Base-by-base conservation (phyloP, 176 grass and related monocot genomes). In the Poa annua region DNA sequence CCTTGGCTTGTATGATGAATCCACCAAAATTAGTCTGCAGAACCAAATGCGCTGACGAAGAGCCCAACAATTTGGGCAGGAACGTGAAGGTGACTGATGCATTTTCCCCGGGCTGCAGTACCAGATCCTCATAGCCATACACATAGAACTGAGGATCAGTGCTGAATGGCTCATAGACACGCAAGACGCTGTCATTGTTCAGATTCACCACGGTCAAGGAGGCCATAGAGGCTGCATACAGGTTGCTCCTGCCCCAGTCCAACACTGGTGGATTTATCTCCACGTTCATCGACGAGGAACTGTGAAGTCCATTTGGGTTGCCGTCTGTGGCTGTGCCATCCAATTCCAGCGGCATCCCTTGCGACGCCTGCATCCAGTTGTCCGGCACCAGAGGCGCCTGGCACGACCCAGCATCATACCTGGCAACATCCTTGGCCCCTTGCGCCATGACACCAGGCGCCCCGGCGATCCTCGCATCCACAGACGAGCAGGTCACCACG, bases 21-120 rank as follows among this genome's bases (percentile, higher is more conserved):
- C 96, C 96, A 70, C 93, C 93, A 81, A 93, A 75, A 80, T 86
- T 96, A 6, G 93, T 99, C 90, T 99, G 93, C 84, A 99, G 51
- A 63, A 99, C 85, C 74, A 99, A 73, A 85, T 94, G 96, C 0
- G 89, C 91, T 9, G 89, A 88, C 8, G 88, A 93, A 51, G 84
- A 92, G 35, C 93, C 96, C 81, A 92, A 35, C 83, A 86, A 81
- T 59, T 88, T 92, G 14, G 96, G 96, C 72, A 99, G 71, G 89
- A 99, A 96, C 80, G 96, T 39, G 77, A 99, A 96, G 52, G 78
- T 78, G 49, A 96, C 71, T 1, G 87, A 87, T 35, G 89, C 83
- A 59, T 94, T 95, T 47, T 92, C 85, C 76, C 96, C 88, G 14
- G 93, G 93, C 33, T 90, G 70, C 72, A 99, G 69, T 54, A 78